A percentile compares a stretch with the other conserved stretches of the same genome.
Conservation (phyloP, 2,329 filamentous ascomycete genomes). For the Ascochyta pisi region DNA sequence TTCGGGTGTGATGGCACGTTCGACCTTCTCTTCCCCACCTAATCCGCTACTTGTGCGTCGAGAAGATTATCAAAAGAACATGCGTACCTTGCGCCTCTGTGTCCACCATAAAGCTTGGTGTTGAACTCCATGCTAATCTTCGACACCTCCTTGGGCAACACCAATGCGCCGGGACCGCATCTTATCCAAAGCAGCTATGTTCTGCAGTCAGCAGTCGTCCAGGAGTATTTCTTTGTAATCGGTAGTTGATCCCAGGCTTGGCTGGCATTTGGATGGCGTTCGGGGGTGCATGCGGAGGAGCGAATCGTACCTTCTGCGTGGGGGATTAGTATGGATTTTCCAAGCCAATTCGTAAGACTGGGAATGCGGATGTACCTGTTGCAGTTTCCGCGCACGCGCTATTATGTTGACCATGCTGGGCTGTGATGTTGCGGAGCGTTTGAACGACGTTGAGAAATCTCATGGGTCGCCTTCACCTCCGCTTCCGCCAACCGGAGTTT, state of each 20-base stretch:
- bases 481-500: conserved; percentile 11
- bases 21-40: neutral
- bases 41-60: neutral
- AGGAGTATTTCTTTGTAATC: neutral
- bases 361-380: conserved; percentile 63
- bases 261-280: conserved; percentile 9
- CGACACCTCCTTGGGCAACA: conserved; percentile 77
- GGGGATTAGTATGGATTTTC: conserved; percentile 28
- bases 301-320: conserved; percentile 41
- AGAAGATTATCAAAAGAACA: conserved; percentile 7
- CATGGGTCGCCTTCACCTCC: conserved; percentile 3
- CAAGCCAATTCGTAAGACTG: neutral
- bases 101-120: conserved; percentile 66
- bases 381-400: conserved; percentile 77
- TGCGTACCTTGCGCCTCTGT: conserved; percentile 73
- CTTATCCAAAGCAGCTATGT: conserved; percentile 74
- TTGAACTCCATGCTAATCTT: conserved; percentile 79
- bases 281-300: conserved; percentile 25
- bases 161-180: conserved; percentile 81
- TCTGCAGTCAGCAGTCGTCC: neutral
- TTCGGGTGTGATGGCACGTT: neutral
- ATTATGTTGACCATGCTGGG: conserved; percentile 62
- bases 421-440: conserved; percentile 1
- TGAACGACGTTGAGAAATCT: conserved; percentile 11
- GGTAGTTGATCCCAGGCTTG: conserved; percentile 11